A percentile compares a stretch with the other conserved stretches of the same genome.
phyloP scores from a whole-genome alignment of 2,329 filamentous ascomycete species.

The Talaromyces sp. region DNA sequence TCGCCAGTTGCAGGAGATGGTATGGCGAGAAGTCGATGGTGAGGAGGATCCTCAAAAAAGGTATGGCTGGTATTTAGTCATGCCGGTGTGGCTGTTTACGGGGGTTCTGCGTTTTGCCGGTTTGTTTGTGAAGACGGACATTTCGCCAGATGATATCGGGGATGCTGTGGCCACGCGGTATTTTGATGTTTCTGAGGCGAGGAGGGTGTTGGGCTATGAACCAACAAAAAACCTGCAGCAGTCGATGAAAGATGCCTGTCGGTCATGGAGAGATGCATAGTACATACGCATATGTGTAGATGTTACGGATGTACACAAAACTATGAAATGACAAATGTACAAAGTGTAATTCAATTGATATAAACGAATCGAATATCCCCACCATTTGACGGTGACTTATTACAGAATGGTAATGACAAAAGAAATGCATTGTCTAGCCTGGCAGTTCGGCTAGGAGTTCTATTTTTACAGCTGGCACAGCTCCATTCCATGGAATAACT shows the following conservation, averaged over 20 bases:
- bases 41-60: neutral
- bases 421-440: constrained; percentile 3
- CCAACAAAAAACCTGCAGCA: constrained; percentile 4
- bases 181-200: constrained; percentile 3
- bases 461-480: constrained; percentile 3
- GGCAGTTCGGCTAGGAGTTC: neutral
- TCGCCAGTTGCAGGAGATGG: constrained; percentile 6
- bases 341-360: neutral
- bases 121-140: neutral
- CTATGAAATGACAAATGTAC: neutral
- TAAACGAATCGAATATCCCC: neutral
- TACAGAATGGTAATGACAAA: neutral
- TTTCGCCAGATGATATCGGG: constrained; percentile 5
- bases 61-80: neutral
- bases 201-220: constrained; percentile 1
- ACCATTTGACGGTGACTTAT: neutral
- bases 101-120: neutral
- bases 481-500: neutral
- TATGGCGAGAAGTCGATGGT: constrained; percentile 4
- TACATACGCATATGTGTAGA: neutral
- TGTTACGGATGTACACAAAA: neutral
- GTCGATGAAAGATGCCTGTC: neutral
- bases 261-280: neutral
- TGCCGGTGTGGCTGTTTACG: constrained; percentile 4
- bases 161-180: constrained; percentile 6